phyloP scores from a whole-genome alignment of 768 basidiomycete species.

The Neoboletus subvelutipes region DNA sequence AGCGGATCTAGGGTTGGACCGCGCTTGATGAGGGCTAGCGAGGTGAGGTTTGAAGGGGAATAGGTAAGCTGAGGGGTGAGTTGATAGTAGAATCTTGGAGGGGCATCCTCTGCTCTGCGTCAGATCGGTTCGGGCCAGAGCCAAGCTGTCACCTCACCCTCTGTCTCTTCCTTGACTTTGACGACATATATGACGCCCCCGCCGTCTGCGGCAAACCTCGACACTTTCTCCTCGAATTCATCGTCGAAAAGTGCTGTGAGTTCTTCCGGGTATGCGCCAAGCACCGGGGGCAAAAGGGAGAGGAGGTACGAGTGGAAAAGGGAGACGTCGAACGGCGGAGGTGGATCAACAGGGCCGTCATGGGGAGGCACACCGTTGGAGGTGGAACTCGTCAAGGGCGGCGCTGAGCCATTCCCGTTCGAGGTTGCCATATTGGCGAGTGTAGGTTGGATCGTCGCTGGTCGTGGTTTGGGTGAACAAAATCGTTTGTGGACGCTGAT shows the following conservation, averaged over 20 bases:
- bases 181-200: slow-evolving; percentile 81
- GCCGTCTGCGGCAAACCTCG: slow-evolving; percentile 72
- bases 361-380: slow-evolving; percentile 29
- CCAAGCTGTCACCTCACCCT: slow-evolving; percentile 49
- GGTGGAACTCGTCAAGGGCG: slow-evolving; percentile 29
- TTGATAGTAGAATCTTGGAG: slow-evolving; percentile 62
- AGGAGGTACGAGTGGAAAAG: slow-evolving; percentile 72
- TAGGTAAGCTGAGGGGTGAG: slow-evolving; percentile 76
- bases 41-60: slow-evolving; percentile 75
- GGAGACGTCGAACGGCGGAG: slow-evolving; percentile 59
- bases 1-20: slow-evolving; percentile 76
- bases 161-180: slow-evolving; percentile 71
- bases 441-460: slow-evolving; percentile 10
- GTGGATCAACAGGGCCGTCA: slow-evolving; percentile 37
- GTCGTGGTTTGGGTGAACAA: slow-evolving; percentile 11
- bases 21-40: slow-evolving; percentile 94
- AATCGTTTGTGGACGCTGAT: slow-evolving; percentile 3
- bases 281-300: slow-evolving; percentile 72
- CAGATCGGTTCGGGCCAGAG: slow-evolving; percentile 4
- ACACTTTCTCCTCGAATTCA: slow-evolving; percentile 72
- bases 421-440: slow-evolving; percentile 20
- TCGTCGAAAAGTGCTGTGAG: slow-evolving; percentile 69
- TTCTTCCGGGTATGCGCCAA: slow-evolving; percentile 69
- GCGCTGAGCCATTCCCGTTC: slow-evolving; percentile 24
- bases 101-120: slow-evolving; percentile 55